Evolutionary conservation across 2,329 filamentous ascomycete genomes (phyloP).

Genomic region (Neonectria punicea): DNA sequence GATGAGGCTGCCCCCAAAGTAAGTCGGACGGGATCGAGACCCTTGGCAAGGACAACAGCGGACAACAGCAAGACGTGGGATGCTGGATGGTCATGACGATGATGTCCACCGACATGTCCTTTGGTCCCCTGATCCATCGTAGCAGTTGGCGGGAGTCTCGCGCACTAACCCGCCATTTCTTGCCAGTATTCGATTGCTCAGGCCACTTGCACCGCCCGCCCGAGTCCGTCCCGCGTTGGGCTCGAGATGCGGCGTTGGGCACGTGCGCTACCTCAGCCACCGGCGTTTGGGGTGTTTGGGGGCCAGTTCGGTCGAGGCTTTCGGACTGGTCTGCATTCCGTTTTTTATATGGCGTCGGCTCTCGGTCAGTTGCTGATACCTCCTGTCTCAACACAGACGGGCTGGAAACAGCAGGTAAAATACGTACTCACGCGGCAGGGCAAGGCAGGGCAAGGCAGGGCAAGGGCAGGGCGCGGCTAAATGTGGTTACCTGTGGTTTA

Average conservation of each 20-base stretch:
- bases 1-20: conserved; percentile 11
- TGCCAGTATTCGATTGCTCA: background rate
- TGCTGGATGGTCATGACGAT: background rate
- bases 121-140: background rate
- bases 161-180: background rate
- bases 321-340: background rate
- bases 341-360: too few species aligned
- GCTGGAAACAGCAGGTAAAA: background rate
- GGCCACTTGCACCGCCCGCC: background rate
- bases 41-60: background rate
- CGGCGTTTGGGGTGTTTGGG: too few species aligned
- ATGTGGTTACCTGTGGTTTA: conserved; percentile 25
- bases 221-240: too few species aligned
- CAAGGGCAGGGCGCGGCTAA: conserved; percentile 16
- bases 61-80: background rate
- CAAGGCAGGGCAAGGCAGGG: too few species aligned
- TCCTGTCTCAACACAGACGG: background rate
- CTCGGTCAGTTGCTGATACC: background rate
- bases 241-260: too few species aligned
- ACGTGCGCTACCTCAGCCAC: too few species aligned
- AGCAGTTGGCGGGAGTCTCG: background rate
- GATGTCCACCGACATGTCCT: background rate
- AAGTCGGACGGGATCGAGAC: background rate
- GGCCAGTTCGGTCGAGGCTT: background rate
- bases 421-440: too few species aligned